Evolutionary conservation across 129 eudicot genomes (phyloP).

Genomic region (Tagetes erecta): DNA sequence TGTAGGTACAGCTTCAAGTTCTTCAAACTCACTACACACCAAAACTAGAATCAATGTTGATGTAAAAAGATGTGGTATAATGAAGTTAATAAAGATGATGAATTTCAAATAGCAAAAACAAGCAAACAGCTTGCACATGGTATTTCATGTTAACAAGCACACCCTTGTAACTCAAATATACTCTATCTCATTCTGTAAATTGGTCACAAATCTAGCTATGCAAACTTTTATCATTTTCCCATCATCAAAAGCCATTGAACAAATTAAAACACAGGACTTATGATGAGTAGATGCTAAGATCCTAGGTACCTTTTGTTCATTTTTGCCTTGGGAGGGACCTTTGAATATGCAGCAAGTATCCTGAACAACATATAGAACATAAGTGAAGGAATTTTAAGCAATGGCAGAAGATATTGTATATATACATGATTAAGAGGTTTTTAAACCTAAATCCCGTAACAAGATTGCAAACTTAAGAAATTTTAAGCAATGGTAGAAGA

Average conservation of each 20-base stretch:
- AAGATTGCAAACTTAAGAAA: background rate
- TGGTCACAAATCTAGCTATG: background rate
- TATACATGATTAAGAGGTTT: background rate
- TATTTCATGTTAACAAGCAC: too few species aligned
- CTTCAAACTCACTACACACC: slow-evolving; percentile 70
- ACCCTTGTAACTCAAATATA: too few species aligned
- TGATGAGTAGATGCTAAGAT: slow-evolving; percentile 3
- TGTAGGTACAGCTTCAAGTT: slow-evolving; percentile 73
- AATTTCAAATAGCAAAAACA: background rate
- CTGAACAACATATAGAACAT: slow-evolving; percentile 27
- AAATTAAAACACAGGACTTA: too few species aligned
- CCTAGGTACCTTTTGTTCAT: slow-evolving; percentile 60
- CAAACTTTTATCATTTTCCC: background rate
- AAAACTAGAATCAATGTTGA: background rate
- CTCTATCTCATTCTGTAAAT: background rate
- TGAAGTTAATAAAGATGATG: background rate
- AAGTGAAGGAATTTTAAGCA: background rate
- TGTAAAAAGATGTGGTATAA: background rate
- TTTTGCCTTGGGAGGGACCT: slow-evolving; percentile 57
- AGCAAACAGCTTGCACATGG: background rate
- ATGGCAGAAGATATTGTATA: background rate
- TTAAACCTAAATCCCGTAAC: slow-evolving; percentile 12
- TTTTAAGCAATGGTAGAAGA: too few species aligned
- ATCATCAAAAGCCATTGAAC: too few species aligned
- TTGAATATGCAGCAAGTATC: slow-evolving; percentile 70